Evolutionary conservation across 2,329 filamentous ascomycete genomes (phyloP).

Genomic region (Thelonectria blattea): DNA sequence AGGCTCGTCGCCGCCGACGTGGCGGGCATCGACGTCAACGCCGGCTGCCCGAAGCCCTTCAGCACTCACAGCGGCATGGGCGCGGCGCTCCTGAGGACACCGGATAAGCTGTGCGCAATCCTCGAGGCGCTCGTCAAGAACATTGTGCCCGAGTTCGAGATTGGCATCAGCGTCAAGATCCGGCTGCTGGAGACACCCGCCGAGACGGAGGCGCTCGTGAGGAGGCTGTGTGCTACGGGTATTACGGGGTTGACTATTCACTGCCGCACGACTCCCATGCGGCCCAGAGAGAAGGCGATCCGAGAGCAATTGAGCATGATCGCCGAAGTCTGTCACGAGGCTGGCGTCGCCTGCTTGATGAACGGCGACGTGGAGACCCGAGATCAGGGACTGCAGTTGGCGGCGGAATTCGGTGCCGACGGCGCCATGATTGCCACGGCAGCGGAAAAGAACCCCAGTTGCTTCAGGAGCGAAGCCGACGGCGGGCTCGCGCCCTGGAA

Average conservation of each 20-base stretch:
- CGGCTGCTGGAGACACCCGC: conserved; percentile 79
- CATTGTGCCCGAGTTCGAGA: conserved; percentile 77
- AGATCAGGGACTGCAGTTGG: conserved; percentile 73
- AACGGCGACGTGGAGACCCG: conserved; percentile 88
- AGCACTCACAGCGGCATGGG: conserved; percentile 95
- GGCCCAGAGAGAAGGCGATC: conserved; percentile 86
- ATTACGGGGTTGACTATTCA: conserved; percentile 93
- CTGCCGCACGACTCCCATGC: conserved; percentile 95
- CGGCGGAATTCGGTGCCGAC: conserved; percentile 82
- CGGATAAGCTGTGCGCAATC: conserved; percentile 83
- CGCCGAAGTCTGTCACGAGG: conserved; percentile 76
- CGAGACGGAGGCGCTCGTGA: conserved; percentile 78
- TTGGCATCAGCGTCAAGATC: conserved; percentile 98
- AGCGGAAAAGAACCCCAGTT: conserved; percentile 89
- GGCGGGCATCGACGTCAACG: conserved; percentile 93
- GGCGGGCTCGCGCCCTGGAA: conserved; percentile 78
- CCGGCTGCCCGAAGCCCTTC: conserved; percentile 97
- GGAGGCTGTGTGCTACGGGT: conserved; percentile 80
- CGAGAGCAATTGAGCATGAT: conserved; percentile 87
- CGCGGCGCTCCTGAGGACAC: conserved; percentile 83
- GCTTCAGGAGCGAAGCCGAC: conserved; percentile 73
- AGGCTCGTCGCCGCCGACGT: conserved; percentile 86
- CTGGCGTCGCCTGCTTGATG: conserved; percentile 91
- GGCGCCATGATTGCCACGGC: conserved; percentile 97
- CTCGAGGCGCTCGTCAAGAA: conserved; percentile 81